phyloP scores from a whole-genome alignment of 345 rosid genomes.

The Populus deltoides region DNA sequence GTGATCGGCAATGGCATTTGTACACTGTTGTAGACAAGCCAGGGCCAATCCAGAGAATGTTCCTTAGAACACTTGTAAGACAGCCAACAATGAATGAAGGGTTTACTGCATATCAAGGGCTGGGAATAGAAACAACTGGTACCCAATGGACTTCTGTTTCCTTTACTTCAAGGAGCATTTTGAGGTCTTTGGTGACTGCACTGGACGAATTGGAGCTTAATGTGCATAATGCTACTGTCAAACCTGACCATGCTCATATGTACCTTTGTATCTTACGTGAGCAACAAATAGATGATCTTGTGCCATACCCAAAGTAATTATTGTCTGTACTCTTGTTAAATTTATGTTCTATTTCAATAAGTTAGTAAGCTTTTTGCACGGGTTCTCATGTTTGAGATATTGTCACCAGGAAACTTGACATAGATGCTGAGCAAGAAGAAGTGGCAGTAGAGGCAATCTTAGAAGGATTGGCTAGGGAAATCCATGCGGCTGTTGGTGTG shows the following conservation, averaged over 20 bases:
- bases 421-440: slow-evolving; percentile 66
- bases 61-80: slow-evolving; percentile 91
- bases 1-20: slow-evolving; percentile 95
- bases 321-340: slow-evolving; percentile 6
- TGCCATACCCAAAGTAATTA: slow-evolving; percentile 77
- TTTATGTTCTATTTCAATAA: slow-evolving; percentile 7
- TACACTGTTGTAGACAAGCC: slow-evolving; percentile 86
- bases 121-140: slow-evolving; percentile 39
- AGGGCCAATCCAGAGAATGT: slow-evolving; percentile 79
- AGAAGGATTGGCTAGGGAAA: slow-evolving; percentile 72
- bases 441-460: slow-evolving; percentile 62
- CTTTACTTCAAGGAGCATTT: slow-evolving; percentile 75
- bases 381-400: slow-evolving; percentile 24
- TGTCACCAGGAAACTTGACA: slow-evolving; percentile 73
- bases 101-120: slow-evolving; percentile 57
- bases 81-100: slow-evolving; percentile 72
- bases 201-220: slow-evolving; percentile 98
- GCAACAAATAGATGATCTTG: slow-evolving; percentile 85
- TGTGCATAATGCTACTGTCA: slow-evolving; percentile 72
- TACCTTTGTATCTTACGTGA: slow-evolving; percentile 85
- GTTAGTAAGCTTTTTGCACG: neutral
- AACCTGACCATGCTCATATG: slow-evolving; percentile 92
- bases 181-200: slow-evolving; percentile 82
- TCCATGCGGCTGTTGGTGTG: slow-evolving; percentile 76
- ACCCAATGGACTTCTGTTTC: slow-evolving; percentile 51